Evolutionary conservation across 352 stramenopile genomes (phyloP), one percentile per base, ranked within the genome.

Genomic region (Pythium rhizo-oryzae): DNA sequence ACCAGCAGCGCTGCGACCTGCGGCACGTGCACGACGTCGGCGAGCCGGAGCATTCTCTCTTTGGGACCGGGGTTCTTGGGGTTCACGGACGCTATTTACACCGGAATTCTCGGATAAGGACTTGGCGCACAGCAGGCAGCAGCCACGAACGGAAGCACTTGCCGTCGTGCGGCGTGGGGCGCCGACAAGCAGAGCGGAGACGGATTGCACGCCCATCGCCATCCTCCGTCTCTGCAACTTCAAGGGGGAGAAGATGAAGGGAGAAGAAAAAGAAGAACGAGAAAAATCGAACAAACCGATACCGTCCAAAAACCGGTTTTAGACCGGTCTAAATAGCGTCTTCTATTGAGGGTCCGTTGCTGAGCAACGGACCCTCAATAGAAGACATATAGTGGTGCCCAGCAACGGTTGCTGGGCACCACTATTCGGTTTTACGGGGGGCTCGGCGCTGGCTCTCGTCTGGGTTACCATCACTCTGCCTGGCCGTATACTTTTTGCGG

Each of bases 1-100:
- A 39, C 21, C 8, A 69, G 39, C 43, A 56, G 33, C 30, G 62
- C 43, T 4, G 62, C 30, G n/a, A 69, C 23, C 9, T 50, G 53
- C 0, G 62, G 33, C 41, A 63, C 50, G 25, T 68, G 54, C 47
- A 69, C 55, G 16, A 68, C 46, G 18, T 70, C 69, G 24, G 59
- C 49, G 25, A 66, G 59, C 1, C 21, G 28, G 4, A 18, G 54
- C 33, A 50, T 47, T 5, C 37, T 43, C 11, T 4, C 2, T 12
- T 12, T 12, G 15, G 37, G 35, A 41, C 9, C 1, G 15, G 4
- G 37, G 13, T 43, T 59, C 55, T 19, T 8, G 35, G 28, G 16
- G 18, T 35, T 16, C 9, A 21, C 1, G 5, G 11, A 37, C 8
- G 15, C 13, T 33, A 1, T 15, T 15, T 25, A 49, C 41, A 30